phyloP scores from a whole-genome alignment of 257 asterid species.

The Euphrasia confusa region DNA sequence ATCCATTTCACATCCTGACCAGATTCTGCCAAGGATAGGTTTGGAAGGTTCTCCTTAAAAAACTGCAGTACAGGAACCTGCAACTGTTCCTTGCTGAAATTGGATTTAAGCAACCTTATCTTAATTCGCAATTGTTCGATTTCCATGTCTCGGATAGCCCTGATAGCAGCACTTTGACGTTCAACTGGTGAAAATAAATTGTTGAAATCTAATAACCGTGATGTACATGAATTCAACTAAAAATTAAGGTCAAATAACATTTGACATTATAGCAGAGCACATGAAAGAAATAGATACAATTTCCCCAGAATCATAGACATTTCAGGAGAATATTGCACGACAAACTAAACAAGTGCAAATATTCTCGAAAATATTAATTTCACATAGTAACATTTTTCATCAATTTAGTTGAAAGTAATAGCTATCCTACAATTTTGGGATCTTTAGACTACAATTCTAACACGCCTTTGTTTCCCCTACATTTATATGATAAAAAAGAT shows the following conservation, averaged over 20 bases:
- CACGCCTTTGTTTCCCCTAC: neutral
- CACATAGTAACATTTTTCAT: no score
- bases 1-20: slow-evolving; percentile 58
- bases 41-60: slow-evolving; percentile 64
- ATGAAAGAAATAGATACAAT: neutral
- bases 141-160: slow-evolving; percentile 80
- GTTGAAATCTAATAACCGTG: slow-evolving; percentile 4
- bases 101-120: slow-evolving; percentile 54
- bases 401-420: no score
- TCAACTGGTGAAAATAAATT: slow-evolving; percentile 47
- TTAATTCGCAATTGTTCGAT: slow-evolving; percentile 57
- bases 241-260: neutral
- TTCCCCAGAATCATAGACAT: neutral
- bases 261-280: neutral
- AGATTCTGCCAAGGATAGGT: slow-evolving; percentile 41
- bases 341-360: neutral
- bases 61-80: slow-evolving; percentile 58
- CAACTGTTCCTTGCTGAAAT: slow-evolving; percentile 53
- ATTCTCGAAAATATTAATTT: neutral
- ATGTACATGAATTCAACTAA: slow-evolving; percentile 12
- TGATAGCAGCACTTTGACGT: slow-evolving; percentile 67
- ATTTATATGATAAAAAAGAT: neutral
- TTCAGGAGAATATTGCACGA: neutral
- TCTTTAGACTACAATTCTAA: no score
- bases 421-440: no score